phyloP scores from a whole-genome alignment of 1,284 basidiomycete species.

The Flammula alnicola region DNA sequence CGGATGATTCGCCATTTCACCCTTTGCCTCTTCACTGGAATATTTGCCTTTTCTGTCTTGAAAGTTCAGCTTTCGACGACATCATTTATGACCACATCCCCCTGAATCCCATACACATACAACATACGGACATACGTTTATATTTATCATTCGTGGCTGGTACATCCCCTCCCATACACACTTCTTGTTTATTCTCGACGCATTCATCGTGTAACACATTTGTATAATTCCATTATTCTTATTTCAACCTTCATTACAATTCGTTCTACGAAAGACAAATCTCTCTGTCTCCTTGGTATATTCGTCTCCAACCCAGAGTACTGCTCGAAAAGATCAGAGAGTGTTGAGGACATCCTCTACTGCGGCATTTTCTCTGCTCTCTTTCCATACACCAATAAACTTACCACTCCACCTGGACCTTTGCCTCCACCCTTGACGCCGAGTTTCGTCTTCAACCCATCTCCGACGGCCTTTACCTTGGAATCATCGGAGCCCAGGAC shows the following conservation, averaged over 20 bases:
- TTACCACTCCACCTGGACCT: conserved; percentile 74
- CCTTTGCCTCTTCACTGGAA: too few species aligned
- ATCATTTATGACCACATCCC: too few species aligned
- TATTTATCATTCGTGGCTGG: background rate
- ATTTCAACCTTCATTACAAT: too few species aligned
- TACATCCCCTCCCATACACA: conserved; percentile 1
- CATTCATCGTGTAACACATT: conserved; percentile 19
- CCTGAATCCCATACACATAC: background rate
- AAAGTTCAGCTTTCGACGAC: too few species aligned
- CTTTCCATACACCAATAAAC: conserved; percentile 58
- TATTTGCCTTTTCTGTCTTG: too few species aligned
- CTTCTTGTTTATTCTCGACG: background rate
- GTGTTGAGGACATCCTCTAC: conserved; percentile 48
- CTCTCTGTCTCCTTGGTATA: conserved; percentile 1
- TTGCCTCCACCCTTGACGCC: conserved; percentile 70
- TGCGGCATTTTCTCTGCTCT: conserved; percentile 40
- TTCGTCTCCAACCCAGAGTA: background rate
- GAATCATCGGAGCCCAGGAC: conserved; percentile 63
- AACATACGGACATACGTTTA: conserved; percentile 1
- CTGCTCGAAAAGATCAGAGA: conserved; percentile 22
- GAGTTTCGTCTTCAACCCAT: conserved; percentile 58
- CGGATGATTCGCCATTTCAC: background rate
- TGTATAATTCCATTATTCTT: conserved; percentile 19
- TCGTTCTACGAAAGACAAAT: too few species aligned
- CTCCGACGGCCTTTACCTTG: conserved; percentile 63